phyloP scores from a whole-genome alignment of 73 alveolate genomes.

The Blepharisma japonicum region DNA sequence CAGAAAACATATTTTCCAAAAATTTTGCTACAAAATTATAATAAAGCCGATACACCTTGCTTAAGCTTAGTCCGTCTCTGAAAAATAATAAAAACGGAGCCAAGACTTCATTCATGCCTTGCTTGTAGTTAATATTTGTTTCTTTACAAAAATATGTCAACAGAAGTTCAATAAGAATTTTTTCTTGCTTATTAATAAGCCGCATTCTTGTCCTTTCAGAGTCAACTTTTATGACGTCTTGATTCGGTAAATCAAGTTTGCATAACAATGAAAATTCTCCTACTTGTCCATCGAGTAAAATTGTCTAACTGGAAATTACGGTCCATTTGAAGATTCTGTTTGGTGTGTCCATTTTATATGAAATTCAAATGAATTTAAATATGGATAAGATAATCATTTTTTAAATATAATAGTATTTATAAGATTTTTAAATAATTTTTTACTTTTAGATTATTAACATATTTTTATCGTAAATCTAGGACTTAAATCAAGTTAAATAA shows the following conservation, averaged over 20 bases:
- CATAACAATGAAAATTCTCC: not conserved
- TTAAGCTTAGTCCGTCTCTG: not conserved
- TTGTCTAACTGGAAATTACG: not conserved
- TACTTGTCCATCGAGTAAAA: not conserved
- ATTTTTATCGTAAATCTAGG: too few species aligned
- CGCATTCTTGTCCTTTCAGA: not conserved
- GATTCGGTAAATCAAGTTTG: not conserved
- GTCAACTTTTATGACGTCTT: not conserved
- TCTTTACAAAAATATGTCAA: slow-evolving; percentile 63
- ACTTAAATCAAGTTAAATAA: too few species aligned
- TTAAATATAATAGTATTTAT: too few species aligned
- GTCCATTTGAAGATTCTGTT: not conserved
- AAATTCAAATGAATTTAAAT: too few species aligned
- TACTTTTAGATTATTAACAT: too few species aligned
- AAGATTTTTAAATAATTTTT: too few species aligned
- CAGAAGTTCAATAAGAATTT: slow-evolving; percentile 44
- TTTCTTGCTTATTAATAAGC: slow-evolving; percentile 15
- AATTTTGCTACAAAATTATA: slow-evolving; percentile 30
- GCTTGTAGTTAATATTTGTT: slow-evolving; percentile 59
- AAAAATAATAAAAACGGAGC: slow-evolving; percentile 57
- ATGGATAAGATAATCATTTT: too few species aligned
- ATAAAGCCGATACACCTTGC: slow-evolving; percentile 23
- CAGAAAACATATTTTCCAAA: slow-evolving; percentile 27
- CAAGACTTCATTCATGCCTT: slow-evolving; percentile 78
- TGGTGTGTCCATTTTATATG: not conserved